Evolutionary conservation across 495 filamentous ascomycete genomes (phyloP).

Genomic region (Neurospora sp.): DNA sequence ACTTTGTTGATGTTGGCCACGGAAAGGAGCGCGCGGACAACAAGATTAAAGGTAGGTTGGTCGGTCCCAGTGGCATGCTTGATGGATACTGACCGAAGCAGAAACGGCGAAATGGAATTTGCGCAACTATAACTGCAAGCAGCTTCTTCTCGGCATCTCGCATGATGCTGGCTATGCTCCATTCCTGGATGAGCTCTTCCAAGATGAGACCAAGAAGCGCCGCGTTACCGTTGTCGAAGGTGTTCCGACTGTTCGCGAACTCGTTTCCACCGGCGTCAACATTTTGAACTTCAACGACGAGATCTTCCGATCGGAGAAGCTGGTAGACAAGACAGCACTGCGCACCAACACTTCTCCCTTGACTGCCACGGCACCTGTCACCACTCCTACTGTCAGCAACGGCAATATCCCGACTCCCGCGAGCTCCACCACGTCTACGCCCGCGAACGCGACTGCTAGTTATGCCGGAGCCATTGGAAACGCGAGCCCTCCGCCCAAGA

Average conservation of each 20-base stretch:
- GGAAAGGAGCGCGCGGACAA: slow-evolving; percentile 61
- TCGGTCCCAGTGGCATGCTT: not conserved
- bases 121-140: slow-evolving; percentile 70
- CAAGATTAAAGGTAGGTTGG: slow-evolving; percentile 56
- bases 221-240: slow-evolving; percentile 69
- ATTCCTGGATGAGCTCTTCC: slow-evolving; percentile 55
- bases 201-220: slow-evolving; percentile 41
- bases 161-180: slow-evolving; percentile 65
- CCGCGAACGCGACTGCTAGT: slow-evolving; percentile 10
- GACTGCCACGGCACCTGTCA: not conserved
- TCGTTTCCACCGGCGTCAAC: slow-evolving; percentile 47
- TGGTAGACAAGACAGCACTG: slow-evolving; percentile 25
- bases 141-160: slow-evolving; percentile 70
- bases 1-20: slow-evolving; percentile 65
- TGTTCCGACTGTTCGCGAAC: slow-evolving; percentile 55
- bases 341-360: not conserved
- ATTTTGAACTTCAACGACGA: slow-evolving; percentile 47
- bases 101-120: slow-evolving; percentile 48
- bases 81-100: slow-evolving; percentile 20
- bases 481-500: slow-evolving; percentile 27
- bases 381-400: not conserved
- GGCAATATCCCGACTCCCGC: slow-evolving; percentile 3
- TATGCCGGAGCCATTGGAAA: slow-evolving; percentile 27
- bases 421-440: slow-evolving; percentile 1
- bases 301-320: slow-evolving; percentile 57